Evolutionary conservation across 768 basidiomycete species (phyloP).

Genomic region (Rhodotorula sphaerocarpa): DNA sequence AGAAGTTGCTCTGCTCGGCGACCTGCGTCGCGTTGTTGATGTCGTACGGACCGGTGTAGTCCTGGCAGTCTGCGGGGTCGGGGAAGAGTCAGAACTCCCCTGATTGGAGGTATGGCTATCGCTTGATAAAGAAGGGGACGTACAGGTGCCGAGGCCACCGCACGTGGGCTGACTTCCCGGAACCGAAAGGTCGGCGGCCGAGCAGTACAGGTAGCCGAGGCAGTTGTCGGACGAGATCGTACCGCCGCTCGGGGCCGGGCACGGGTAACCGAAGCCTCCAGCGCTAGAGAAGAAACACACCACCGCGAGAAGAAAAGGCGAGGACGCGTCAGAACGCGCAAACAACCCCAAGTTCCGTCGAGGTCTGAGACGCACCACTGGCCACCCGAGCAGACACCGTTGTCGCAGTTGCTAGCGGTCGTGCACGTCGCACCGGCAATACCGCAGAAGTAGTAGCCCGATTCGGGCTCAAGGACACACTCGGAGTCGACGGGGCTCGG

Average conservation of each 20-base stretch:
- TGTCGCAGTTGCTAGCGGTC: constrained; percentile 20
- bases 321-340: neutral
- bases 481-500: constrained; percentile 4
- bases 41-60: neutral
- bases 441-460: constrained; percentile 28
- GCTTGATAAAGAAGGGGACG: no score
- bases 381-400: constrained; percentile 15
- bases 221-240: constrained; percentile 6
- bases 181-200: neutral
- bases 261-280: constrained; percentile 15
- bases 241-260: no score
- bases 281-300: neutral
- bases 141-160: constrained; percentile 9
- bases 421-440: constrained; percentile 20
- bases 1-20: neutral
- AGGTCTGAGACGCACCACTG: neutral
- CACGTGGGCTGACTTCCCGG: constrained; percentile 13
- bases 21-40: neutral
- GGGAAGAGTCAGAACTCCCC: no score
- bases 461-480: constrained; percentile 13
- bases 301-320: neutral
- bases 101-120: no score
- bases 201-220: constrained; percentile 25
- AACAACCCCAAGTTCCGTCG: no score
- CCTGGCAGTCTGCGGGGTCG: neutral